Conservation (phyloP, 495 filamentous ascomycete genomes). For the Daldinia vernicosa region DNA sequence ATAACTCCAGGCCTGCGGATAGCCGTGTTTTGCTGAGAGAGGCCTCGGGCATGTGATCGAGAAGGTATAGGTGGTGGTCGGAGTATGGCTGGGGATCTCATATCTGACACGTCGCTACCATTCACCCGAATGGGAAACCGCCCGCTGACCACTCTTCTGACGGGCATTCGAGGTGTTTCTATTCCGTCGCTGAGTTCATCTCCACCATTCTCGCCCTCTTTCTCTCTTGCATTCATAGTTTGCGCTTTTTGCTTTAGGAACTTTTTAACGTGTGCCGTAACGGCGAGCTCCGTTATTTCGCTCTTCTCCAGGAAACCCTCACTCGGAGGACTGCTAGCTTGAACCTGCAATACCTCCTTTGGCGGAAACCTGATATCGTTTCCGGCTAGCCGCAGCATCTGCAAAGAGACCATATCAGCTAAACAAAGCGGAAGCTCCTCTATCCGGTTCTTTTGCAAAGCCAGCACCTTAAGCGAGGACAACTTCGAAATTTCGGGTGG, state of each 20-base stretch:
- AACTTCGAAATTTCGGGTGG: constrained; percentile 83
- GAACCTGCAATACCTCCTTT: constrained; percentile 63
- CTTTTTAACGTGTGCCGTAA: constrained; percentile 78
- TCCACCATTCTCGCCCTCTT: constrained; percentile 68
- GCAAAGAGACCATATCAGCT: constrained; percentile 87
- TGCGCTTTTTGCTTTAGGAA: constrained; percentile 70
- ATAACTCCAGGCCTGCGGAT: constrained; percentile 73
- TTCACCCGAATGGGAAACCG: constrained; percentile 87
- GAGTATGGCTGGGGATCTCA: constrained; percentile 70
- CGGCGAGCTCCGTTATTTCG: constrained; percentile 67
- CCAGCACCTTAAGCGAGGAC: constrained; percentile 77
- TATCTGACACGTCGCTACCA: constrained; percentile 61
- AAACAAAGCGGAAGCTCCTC: constrained; percentile 81
- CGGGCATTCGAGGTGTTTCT: constrained; percentile 77
- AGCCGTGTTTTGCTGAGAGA: constrained; percentile 74
- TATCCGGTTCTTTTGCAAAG: constrained; percentile 85
- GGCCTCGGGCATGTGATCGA: constrained; percentile 79
- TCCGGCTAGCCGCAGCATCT: constrained; percentile 85
- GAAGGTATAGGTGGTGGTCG: constrained; percentile 76
- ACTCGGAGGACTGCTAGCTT: constrained; percentile 55
- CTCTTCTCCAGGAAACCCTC: constrained; percentile 56
- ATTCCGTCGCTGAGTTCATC: constrained; percentile 71
- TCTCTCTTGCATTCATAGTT: constrained; percentile 56
- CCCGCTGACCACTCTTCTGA: constrained; percentile 76
- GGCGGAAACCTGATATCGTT: constrained; percentile 82